Conservation (phyloP, 768 basidiomycete genomes). For the Austroboletus eburneus region DNA sequence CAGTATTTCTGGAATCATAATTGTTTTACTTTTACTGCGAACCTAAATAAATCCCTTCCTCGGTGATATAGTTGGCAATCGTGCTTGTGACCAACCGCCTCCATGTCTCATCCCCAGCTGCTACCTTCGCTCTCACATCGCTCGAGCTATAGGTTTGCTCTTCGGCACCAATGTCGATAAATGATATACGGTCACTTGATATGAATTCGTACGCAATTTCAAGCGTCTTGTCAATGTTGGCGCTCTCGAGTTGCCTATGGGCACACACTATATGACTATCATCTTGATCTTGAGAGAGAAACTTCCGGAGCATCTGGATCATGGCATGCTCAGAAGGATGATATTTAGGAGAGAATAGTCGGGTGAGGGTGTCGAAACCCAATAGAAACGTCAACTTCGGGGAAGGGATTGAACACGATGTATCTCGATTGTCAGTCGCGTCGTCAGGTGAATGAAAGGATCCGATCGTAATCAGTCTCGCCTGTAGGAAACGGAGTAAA, state of each 20-base stretch:
- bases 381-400: slow-evolving; percentile 65
- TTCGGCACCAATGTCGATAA: slow-evolving; percentile 58
- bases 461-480: slow-evolving; percentile 13
- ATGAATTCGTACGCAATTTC: slow-evolving; percentile 48
- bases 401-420: slow-evolving; percentile 5
- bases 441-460: background rate
- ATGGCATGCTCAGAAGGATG: slow-evolving; percentile 57
- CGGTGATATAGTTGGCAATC: slow-evolving; percentile 49
- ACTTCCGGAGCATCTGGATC: slow-evolving; percentile 48
- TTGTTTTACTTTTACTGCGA: slow-evolving; percentile 2
- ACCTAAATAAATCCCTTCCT: slow-evolving; percentile 42
- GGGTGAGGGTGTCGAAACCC: slow-evolving; percentile 82
- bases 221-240: slow-evolving; percentile 11
- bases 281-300: slow-evolving; percentile 56
- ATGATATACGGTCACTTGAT: slow-evolving; percentile 43
- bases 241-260: slow-evolving; percentile 42
- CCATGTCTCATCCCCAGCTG: slow-evolving; percentile 37
- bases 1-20: background rate
- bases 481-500: slow-evolving; percentile 49
- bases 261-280: slow-evolving; percentile 67
- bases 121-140: slow-evolving; percentile 43
- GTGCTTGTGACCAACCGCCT: slow-evolving; percentile 40
- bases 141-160: slow-evolving; percentile 68
- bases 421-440: slow-evolving; percentile 11
- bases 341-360: slow-evolving; percentile 73